Conservation (phyloP, 2,329 filamentous ascomycete species). For the Exophiala sideris region DNA sequence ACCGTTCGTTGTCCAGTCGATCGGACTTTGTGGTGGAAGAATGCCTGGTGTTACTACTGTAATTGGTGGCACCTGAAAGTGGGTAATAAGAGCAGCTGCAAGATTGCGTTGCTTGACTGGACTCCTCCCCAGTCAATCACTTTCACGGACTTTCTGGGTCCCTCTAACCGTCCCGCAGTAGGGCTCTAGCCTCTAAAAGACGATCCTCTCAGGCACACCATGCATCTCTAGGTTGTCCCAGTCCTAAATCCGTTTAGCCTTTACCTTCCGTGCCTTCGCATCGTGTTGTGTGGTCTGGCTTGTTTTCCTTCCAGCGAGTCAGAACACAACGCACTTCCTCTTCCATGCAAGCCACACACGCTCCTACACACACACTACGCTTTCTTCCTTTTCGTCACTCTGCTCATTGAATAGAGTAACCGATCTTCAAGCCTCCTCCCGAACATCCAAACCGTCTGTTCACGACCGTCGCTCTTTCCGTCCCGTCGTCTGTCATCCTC, state of each 20-base stretch:
- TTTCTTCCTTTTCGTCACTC: conserved; percentile 12
- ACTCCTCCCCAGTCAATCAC: background rate
- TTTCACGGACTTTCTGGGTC: too few relatives aligned
- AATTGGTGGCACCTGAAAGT: conserved; percentile 11
- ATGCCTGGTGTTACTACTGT: conserved; percentile 1
- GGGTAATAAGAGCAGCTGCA: background rate
- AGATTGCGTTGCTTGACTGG: conserved; percentile 9
- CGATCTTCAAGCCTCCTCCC: conserved; percentile 6
- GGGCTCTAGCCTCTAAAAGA: too few relatives aligned
- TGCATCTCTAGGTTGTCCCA: too few relatives aligned
- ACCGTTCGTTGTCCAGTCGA: conserved; percentile 21
- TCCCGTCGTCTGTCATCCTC: conserved; percentile 19
- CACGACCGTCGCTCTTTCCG: conserved; percentile 30
- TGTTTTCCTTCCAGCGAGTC: too few relatives aligned
- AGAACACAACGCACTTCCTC: background rate
- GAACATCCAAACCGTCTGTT: background rate
- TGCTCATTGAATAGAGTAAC: background rate
- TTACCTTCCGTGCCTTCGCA: too few relatives aligned
- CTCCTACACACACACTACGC: conserved; percentile 6
- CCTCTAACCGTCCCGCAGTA: too few relatives aligned
- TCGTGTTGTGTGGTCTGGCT: too few relatives aligned
- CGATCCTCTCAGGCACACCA: too few relatives aligned
- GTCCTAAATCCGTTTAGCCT: too few relatives aligned
- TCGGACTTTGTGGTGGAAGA: background rate
- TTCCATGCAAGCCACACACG: background rate